These are phyloP conservation scores for Rosa lucieae DNA, from an alignment of 306 rosid genomes.

Conservation along the genomic window DNA sequence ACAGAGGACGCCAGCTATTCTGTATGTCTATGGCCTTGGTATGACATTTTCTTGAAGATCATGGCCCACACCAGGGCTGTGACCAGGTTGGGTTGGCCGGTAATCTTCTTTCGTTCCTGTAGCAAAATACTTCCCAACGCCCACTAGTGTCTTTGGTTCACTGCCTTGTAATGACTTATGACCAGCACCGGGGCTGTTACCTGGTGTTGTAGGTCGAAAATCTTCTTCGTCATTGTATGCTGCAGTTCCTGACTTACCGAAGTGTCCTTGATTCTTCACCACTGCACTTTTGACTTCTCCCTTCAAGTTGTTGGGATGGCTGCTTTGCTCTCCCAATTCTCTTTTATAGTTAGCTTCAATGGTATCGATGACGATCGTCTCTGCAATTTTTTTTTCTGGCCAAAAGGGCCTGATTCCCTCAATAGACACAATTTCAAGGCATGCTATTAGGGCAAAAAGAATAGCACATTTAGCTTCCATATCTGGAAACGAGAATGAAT, in stretches of 20 bases:
- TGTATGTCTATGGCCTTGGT: slow-evolving; percentile 11
- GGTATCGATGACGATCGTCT: background rate
- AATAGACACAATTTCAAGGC: background rate
- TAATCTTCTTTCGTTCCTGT: slow-evolving; percentile 21
- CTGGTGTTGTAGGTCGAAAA: slow-evolving; percentile 58
- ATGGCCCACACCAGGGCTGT: slow-evolving; percentile 74
- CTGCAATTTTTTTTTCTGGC: background rate
- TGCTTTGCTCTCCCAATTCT: slow-evolving; percentile 16
- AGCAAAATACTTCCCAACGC: background rate
- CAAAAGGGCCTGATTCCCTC: slow-evolving; percentile 25
- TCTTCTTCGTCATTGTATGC: slow-evolving; percentile 7
- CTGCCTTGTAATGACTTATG: background rate
- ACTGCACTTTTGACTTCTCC: background rate
- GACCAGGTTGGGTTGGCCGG: slow-evolving; percentile 42
- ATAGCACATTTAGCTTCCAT: slow-evolving; percentile 29
- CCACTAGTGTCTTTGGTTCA: background rate
- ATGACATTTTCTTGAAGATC: slow-evolving; percentile 29
- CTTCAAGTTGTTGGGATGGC: background rate
- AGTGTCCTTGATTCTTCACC: background rate
- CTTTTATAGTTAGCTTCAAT: background rate
- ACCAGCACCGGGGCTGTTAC: slow-evolving; percentile 33
- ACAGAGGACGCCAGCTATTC: background rate
- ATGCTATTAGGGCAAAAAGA: slow-evolving; percentile 29
- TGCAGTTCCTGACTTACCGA: background rate
- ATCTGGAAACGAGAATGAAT: background rate